Base-by-base conservation (phyloP, 2,329 filamentous ascomycete species). In the Alternaria sp. region DNA sequence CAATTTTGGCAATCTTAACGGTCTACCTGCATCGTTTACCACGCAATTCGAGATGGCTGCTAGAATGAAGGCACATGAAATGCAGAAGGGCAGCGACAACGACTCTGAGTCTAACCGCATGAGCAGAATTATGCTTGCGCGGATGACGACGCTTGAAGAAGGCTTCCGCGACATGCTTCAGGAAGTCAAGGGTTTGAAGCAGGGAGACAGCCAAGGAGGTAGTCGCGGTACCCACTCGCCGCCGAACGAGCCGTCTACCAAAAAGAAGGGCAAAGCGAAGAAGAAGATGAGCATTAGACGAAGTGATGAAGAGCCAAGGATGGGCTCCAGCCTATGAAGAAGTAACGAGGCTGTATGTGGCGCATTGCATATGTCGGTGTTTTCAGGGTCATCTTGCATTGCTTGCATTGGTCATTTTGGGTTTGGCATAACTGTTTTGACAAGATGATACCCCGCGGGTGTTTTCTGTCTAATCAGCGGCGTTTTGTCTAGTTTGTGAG, bases 101-200 rank as follows among this genome's bases (percentile, higher is more conserved):
- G 70, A 75, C 18, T 75, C 75, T 1, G 77, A 79, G n/a, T 71
- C 66, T 12, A 76, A 74, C 12, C 70, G 75, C 38, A 78, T 91
- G 73, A 86, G 89, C 67, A 87, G 92, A 57, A 85, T 97, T 46
- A 91, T 97, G 79, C 82, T 97, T 46, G 92, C 93, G 8, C 85
- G 93, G 34, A 97, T 97, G 93, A 95, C 95, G 76, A 94, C 91
- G 7, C 84, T 98, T 2, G 94, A 98, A 76, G 93, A 96, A 78
- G 91, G 93, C 14, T 94, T 98, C 76, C 86, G 91, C 3, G 92
- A 97, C 61, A 89, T 96, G n/a, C 87, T 93, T 57, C 88, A 87
- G 63, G 92, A 95, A 77, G 89, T 96, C 76, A 88, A 91, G 63
- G 87, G 88, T 64, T 80, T 87, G 75, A 87, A 82, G 78, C 78